Conservation (phyloP, 176 grass and related monocot species). For the Raddia distichophylla region DNA sequence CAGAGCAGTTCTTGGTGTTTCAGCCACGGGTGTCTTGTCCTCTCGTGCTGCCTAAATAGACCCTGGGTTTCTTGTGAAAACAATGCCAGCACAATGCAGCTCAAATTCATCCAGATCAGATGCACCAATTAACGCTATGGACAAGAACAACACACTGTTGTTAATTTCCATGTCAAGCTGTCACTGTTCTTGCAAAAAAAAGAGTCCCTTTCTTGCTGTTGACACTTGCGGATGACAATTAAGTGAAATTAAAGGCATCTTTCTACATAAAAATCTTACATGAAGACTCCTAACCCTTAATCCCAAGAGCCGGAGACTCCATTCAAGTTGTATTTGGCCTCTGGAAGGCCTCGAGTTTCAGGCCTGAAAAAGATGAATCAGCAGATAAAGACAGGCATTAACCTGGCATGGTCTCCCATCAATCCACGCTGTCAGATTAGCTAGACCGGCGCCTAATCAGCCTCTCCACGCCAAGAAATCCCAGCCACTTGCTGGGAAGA, state of each 20-base stretch:
- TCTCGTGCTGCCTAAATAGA: background rate
- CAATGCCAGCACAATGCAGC: background rate
- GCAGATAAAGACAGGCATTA: slow-evolving; percentile 1
- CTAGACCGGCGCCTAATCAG: slow-evolving; percentile 26
- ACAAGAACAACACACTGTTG: background rate
- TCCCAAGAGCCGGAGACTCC: background rate
- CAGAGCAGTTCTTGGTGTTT: background rate
- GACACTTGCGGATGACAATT: background rate
- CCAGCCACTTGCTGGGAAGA: slow-evolving; percentile 24
- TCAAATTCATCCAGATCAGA: background rate
- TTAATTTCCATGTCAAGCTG: background rate
- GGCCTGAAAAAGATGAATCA: slow-evolving; percentile 17
- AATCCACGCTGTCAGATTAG: slow-evolving; percentile 33
- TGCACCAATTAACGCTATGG: background rate
- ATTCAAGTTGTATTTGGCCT: slow-evolving; percentile 9
- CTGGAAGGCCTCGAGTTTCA: background rate
- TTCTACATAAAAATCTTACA: background rate
- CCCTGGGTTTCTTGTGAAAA: background rate
- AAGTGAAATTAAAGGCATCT: background rate
- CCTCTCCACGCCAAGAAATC: background rate
- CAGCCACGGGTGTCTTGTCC: background rate
- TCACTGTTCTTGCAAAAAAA: background rate
- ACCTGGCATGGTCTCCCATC: no score
- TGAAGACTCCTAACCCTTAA: background rate
- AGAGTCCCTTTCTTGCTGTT: background rate